Evolutionary conservation across 257 asterid species (phyloP), one percentile per base, ranked within the genome.

Genomic region (Scutellaria barbata): DNA sequence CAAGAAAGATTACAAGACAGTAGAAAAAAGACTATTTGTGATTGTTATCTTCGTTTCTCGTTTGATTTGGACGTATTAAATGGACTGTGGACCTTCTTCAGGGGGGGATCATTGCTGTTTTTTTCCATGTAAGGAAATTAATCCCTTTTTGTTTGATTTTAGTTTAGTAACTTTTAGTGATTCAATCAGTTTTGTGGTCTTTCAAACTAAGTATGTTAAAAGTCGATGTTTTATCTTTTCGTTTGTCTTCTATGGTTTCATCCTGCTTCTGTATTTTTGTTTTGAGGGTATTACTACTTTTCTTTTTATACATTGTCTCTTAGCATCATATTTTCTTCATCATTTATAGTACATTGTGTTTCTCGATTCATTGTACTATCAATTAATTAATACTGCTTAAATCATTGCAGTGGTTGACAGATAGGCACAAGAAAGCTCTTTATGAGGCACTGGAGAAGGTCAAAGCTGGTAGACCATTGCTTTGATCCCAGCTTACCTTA

Each of bases 371-470:
- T 66, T 51, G 16, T 45, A 39, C 62, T 40, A 50, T 76, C 65
- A 47, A 22, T 22, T 22, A 22, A 22, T 22, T 17, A 51, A 51
- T 50, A 10, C 30, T 62, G 22, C 70, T 41, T 53, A 62, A 71
- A 25, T 67, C 71, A 59, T 46, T 78, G 64, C 83, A 91, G 98
- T 89, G 88, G 91, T 74, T 95, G n/a, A 82, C 89, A 1, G 86
- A 88, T 22, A 82, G 85, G 85, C 96, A 83, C 81, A 95, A 92
- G 87, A 95, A 41, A 75, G 91, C 98, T 63, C 90, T 95, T 35
- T 85, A 39, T 58, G 99, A 92, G 87, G 98, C 96, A n/a, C 68
- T 90, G 76, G 95, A 90, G 87, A 89, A 89, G 83, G 89, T 94
- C 66, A 92, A 94, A 90, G 90, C 96, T 1, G 97, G 98, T 89